Base-by-base conservation (phyloP, 768 basidiomycete genomes). In the Gloeophyllum trabeum region DNA sequence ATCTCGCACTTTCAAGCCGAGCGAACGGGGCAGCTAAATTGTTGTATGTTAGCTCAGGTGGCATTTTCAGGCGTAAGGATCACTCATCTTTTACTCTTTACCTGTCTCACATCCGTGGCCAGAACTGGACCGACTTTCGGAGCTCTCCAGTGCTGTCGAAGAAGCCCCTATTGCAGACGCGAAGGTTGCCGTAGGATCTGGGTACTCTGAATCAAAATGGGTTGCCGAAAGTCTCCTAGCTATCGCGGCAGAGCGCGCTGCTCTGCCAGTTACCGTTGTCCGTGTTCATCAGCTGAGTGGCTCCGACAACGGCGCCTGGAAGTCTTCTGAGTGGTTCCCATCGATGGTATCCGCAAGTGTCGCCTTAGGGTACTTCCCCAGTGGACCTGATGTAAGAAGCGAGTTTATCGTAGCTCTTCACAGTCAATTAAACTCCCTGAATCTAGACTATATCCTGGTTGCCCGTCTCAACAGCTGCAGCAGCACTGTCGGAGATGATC, bases 231-330 rank as follows among this genome's bases (percentile, higher is more conserved):
- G 43, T 24, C 46, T 63, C 16, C 48, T 66, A 16, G 34, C 44
- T 10, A 48, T 37, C 5, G 61, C 52, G n/a, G 48, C 54, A 7
- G 24, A 40, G 24, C 18, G 43, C 3, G 47, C 49, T 6, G 35
- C 43, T 1, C 45, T 61, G 19, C 50, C 50, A n/a, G 47, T 57
- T 3, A 34, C 55, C 12, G 45, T 55, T 12, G 52, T 64, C 20
- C 63, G 66, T 22, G 51, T 67, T 10, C 61, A 61, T 2, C 63
- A 64, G 41, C 48, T 62, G 3, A 45, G 52, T 5, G 35, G 12
- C 19, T 52, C 54, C 14, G 35, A 25, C 14, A 53, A 55, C 36
- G 62, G 62, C 10, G 46, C 48, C 20, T 64, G 62, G 62, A 61
- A 59, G 39, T 43, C 48, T 19, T 42, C 43, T 21, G 63, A 64